Conservation (phyloP, 1,284 basidiomycete genomes). For the Chalciporus sp. region DNA sequence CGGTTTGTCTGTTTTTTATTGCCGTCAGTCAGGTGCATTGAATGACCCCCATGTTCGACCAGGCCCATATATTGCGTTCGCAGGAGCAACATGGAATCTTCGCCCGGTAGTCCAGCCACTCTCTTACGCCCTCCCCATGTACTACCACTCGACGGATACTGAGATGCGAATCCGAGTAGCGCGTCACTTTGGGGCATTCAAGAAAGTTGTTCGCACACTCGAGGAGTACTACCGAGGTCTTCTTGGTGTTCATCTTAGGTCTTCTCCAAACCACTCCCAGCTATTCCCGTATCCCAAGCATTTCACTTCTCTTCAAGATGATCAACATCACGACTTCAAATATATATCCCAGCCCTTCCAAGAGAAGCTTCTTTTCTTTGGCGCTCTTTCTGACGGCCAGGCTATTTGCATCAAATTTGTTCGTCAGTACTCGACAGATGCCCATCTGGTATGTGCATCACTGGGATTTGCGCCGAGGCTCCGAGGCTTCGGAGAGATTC, state of each 20-base stretch:
- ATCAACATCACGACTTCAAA: neutral
- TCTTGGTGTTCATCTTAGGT: neutral
- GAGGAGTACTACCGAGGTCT: neutral
- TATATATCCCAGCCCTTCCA: neutral
- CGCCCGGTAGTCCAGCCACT: neutral
- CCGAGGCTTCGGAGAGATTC: slow-evolving; percentile 19
- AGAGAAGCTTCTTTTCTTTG: slow-evolving; percentile 17
- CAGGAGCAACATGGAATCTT: neutral
- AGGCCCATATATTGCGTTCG: neutral
- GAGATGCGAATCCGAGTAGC: slow-evolving; percentile 1
- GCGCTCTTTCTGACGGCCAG: neutral
- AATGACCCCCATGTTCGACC: too few species aligned
- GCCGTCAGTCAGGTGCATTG: neutral
- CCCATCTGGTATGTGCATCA: neutral
- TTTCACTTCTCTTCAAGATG: slow-evolving; percentile 1
- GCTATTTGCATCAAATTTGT: slow-evolving; percentile 31
- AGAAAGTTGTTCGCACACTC: slow-evolving; percentile 2
- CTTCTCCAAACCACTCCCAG: neutral
- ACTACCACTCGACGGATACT: neutral
- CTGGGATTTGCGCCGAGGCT: slow-evolving; percentile 25
- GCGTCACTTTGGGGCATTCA: slow-evolving; percentile 7
- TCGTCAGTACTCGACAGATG: neutral
- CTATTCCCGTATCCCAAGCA: neutral
- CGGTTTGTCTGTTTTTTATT: slow-evolving; percentile 9
- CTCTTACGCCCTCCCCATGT: slow-evolving; percentile 1